Evolutionary conservation across 1,284 basidiomycete species (phyloP), one percentile per base, ranked within the genome.

Genomic region (Kwoniella shivajii): DNA sequence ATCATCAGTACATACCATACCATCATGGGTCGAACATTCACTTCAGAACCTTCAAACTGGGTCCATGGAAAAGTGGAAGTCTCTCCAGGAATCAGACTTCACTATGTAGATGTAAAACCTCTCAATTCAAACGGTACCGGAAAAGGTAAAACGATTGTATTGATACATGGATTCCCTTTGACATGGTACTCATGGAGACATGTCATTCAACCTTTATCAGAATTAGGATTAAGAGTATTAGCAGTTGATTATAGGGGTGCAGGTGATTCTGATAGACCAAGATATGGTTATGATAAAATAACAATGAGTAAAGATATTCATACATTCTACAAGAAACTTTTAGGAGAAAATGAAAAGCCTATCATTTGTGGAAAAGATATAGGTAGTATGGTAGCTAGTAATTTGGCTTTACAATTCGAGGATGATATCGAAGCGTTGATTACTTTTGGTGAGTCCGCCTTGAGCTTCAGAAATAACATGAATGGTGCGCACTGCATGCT

Each of bases 231-330:
- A 33, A 47, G 60, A 16, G 61, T 68, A 20, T 56, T 70, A 44
- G 65, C 67, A 16, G 59, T 61, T 4, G 68, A 71, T 36, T 68
- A 67, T 48, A 55, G 68, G 9, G 68, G 67, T n/a, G 67, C 67
- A 11, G 68, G 68, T 4, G 48, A 61, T 33, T 65, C 63, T 4
- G 57, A 59, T 27, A 46, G 57, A 22, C 54, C 67, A 4, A 41
- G 53, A 34, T 49, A 49, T 11, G 61, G 60, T 30, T 71, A 67
- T 47, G 59, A 61, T 22, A 71, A 71, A 57, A 54, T 57, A 47
- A 63, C 59, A 24, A 64, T 71, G 60, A 60, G 59, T 6, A 50
- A 31, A 18, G 68, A 71, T 49, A 37, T 71, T 5, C 47, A 63
- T 46, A 45, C 31, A 9, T 39, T 69, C 5, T 46, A 61, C 34